phyloP scores from a whole-genome alignment of 306 rosid species.

The Trifolium dubium region DNA sequence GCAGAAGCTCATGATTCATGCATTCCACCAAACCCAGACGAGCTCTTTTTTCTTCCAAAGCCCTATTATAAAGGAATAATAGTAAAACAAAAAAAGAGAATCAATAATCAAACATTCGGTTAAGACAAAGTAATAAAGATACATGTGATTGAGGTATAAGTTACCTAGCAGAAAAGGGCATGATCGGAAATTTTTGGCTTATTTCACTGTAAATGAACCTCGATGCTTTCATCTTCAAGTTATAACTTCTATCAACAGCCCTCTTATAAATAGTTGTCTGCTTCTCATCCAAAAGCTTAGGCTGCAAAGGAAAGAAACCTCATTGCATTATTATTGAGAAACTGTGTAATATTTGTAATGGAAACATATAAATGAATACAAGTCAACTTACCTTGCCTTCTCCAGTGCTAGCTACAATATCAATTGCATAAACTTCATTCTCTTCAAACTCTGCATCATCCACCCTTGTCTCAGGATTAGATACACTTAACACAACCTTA shows the following conservation, averaged over 20 bases:
- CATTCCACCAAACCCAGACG: conserved; percentile 86
- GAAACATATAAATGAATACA: neutral
- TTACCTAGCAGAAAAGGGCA: conserved; percentile 97
- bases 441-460: conserved; percentile 97
- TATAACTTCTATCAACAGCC: conserved; percentile 91
- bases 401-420: conserved; percentile 90
- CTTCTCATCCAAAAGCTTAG: conserved; percentile 91
- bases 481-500: conserved; percentile 82
- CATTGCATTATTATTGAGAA: conserved; percentile 5
- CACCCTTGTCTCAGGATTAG: conserved; percentile 84
- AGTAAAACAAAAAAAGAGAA: neutral
- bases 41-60: conserved; percentile 97
- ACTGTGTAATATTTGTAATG: neutral
- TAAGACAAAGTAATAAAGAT: neutral
- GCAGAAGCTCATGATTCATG: conserved; percentile 88
- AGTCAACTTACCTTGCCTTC: conserved; percentile 78
- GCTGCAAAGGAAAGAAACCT: conserved; percentile 54
- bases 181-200: conserved; percentile 84
- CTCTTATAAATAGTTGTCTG: conserved; percentile 95
- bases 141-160: neutral
- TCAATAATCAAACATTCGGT: conserved; percentile 17
- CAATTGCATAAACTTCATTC: conserved; percentile 91
- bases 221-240: conserved; percentile 96
- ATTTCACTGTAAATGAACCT: conserved; percentile 97
- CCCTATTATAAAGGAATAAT: conserved; percentile 47